Evolutionary conservation across 306 rosid species (phyloP), one percentile per base, ranked within the genome.

Genomic region (Potentilla sterilis): DNA sequence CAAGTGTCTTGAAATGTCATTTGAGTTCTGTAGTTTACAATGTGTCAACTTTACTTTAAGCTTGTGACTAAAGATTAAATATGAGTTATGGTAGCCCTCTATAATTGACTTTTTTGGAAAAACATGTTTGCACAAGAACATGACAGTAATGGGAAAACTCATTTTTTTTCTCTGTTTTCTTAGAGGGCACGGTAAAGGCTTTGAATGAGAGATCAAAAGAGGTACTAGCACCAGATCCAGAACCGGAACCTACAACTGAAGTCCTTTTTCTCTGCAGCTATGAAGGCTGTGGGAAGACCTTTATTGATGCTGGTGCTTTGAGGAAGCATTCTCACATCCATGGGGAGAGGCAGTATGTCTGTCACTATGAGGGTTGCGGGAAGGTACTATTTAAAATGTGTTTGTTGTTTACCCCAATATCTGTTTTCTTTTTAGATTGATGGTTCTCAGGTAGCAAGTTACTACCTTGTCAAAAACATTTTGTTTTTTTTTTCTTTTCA

Each of bases 261-360:
- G 99, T 96, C 28, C 99, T 96, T 79, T 96, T 96, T 76, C 96
- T 96, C 42, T 96, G 98, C 87, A 96, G 99, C 90, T 90, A 86
- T 58, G 97, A 96, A 69, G 86, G 92, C 79, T 96, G 99, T 70
- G 99, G 99, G 68, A 92, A 92, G 89, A 90, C 98, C 74, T 96
- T 96, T 75, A 92, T 92, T 71, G 99, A 96, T 83, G 97, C 96
- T n/a, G 91, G 96, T 80, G 98, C 99, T 61, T 88, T 96, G 88
- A 90, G 93, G 87, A 96, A 96, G 86, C 99, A 96, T 73, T 90
- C 99, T 78, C 96, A 96, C 81, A 90, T 96, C 73, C 99, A 96
- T 79, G 99, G 96, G 75, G 99, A 92, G 88, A 90, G 93, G 76
- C 99, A 92, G 69, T 92, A 80, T 84, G 87, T 88, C 67, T 96